Base-by-base conservation (phyloP, 495 filamentous ascomycete species). In the Clavariopsis aquatica region DNA sequence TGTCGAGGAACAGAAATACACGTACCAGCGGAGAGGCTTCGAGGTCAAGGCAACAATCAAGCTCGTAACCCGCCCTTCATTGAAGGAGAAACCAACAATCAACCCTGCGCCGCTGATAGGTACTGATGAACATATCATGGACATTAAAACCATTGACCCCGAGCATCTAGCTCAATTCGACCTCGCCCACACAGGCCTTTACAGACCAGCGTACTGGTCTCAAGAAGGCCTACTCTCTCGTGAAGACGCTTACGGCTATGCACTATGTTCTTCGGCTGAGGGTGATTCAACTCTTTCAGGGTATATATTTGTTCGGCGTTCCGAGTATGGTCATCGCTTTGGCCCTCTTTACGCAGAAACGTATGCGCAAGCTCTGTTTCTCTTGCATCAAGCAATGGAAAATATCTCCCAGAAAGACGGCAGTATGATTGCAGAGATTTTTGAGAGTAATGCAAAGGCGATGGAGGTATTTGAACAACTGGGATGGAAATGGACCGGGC, bases 291-390 rank as follows among this genome's bases (percentile, higher is more conserved):
- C 24, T 24, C 52, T 70, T 0, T 12, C 27, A 10, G 69, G 69
- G 12, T 68, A 41, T 22, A 34, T 71, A 12, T 51, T 71, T 13
- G 64, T 68, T 38, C 69, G 69, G 4, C 59, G 58, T 20, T 64
- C 49, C 31, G 49, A 68, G 29, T 45, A 61, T 4, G 69, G 69
- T 3, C 57, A 68, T 31, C 64, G 69, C 4, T 57, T 71, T 56
- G 69, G 69, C 2, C 69, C 69, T 5, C 47, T 71, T 20, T 68
- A 68, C 29, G 69, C 69, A 1, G 49, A 57, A 20, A 65, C 54
- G 24, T 53, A 58, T 38, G 8, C 49, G 0, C 52, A 60, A 29
- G 69, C 60, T 0, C 28, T 24, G 1, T 10, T 51, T 1, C 52
- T 71, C 0, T 58, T 71, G 4, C n/a, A 43, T 22, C 24, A 7